Percentiles rank a stretch among this genome's conserved stretches.
Evolutionary conservation across 352 stramenopile species (phyloP).

Genomic region (Globisporangium spinosum): DNA sequence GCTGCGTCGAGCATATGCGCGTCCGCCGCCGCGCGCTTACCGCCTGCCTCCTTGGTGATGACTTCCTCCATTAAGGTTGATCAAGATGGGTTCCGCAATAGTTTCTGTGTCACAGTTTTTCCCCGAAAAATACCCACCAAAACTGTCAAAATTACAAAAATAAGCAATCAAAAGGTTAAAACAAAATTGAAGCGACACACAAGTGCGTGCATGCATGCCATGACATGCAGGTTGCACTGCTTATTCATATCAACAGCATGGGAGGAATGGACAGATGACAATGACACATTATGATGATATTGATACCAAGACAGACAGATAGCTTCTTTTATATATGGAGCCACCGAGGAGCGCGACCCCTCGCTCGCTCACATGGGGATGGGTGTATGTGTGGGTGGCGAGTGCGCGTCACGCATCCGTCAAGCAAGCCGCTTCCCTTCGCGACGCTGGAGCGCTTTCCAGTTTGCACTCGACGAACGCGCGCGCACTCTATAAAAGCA

Average conservation of each 20-base stretch:
- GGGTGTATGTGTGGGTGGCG: background rate
- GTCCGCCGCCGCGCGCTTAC: constrained; percentile 3
- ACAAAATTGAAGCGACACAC: too few relatives aligned
- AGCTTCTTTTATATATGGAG: constrained; percentile 18
- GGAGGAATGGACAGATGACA: constrained; percentile 6
- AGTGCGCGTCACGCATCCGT: background rate
- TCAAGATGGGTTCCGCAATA: background rate
- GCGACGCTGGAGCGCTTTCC: background rate
- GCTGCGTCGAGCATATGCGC: background rate
- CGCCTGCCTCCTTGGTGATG: background rate
- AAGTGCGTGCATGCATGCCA: background rate
- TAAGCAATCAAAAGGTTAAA: background rate
- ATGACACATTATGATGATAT: constrained; percentile 7
- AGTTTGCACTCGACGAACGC: background rate
- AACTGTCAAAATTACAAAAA: background rate
- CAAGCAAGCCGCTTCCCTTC: constrained; percentile 9
- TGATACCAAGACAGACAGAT: constrained; percentile 18
- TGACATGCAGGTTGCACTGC: too few relatives aligned
- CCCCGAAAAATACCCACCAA: background rate
- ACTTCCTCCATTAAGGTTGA: background rate
- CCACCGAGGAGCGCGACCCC: background rate
- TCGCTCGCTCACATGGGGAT: constrained; percentile 7
- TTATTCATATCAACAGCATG: constrained; percentile 1
- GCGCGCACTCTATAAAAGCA: background rate
- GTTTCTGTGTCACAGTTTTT: background rate